phyloP scores from a whole-genome alignment of 768 basidiomycete species.

The Rubroboletus satanas region DNA sequence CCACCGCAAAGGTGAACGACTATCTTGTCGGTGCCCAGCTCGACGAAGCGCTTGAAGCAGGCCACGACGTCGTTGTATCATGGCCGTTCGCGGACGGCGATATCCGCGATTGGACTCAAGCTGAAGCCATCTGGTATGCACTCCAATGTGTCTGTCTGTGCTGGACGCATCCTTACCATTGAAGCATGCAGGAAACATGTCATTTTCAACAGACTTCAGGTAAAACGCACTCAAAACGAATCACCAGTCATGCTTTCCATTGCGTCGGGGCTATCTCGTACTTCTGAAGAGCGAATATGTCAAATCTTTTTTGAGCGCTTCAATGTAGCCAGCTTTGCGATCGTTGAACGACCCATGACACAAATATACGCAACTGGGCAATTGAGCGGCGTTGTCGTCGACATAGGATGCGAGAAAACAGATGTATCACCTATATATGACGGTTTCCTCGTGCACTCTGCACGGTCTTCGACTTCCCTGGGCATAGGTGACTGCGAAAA shows the following conservation, averaged over 20 bases:
- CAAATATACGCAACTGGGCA: slow-evolving; percentile 76
- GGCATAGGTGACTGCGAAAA: slow-evolving; percentile 71
- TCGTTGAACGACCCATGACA: slow-evolving; percentile 80
- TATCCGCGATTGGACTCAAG: slow-evolving; percentile 75
- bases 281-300: slow-evolving; percentile 66
- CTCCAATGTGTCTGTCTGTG: not conserved
- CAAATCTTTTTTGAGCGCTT: slow-evolving; percentile 91
- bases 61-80: slow-evolving; percentile 68
- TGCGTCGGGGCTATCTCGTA: slow-evolving; percentile 58
- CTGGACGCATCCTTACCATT: slow-evolving; percentile 3
- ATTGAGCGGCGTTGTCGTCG: slow-evolving; percentile 73
- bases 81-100: slow-evolving; percentile 81
- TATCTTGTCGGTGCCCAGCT: slow-evolving; percentile 80
- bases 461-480: slow-evolving; percentile 53
- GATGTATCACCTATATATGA: slow-evolving; percentile 80
- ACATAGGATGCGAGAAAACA: slow-evolving; percentile 72
- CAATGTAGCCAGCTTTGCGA: slow-evolving; percentile 78
- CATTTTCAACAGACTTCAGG: slow-evolving; percentile 68
- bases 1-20: slow-evolving; percentile 60
- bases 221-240: slow-evolving; percentile 82
- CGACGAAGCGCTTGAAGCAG: slow-evolving; percentile 73
- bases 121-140: slow-evolving; percentile 81
- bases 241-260: slow-evolving; percentile 80
- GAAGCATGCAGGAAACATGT: slow-evolving; percentile 67
- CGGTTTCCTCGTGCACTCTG: slow-evolving; percentile 54